phyloP scores from a whole-genome alignment of 1,284 basidiomycete species.

The Ganoderma lucidum region DNA sequence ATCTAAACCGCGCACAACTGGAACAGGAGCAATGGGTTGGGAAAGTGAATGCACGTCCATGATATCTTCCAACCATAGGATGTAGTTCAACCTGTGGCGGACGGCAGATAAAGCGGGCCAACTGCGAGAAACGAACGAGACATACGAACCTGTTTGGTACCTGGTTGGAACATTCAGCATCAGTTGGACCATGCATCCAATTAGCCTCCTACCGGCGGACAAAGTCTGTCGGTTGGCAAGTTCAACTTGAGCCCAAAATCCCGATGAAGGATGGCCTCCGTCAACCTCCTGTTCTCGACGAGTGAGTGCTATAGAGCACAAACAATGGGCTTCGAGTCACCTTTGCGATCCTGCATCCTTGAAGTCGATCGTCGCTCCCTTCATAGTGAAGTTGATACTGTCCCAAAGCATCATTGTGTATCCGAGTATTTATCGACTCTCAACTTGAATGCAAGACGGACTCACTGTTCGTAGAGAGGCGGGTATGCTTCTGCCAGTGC shows the following conservation, averaged over 20 bases:
- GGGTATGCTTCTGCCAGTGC: slow-evolving; percentile 67
- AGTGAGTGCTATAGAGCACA: not conserved
- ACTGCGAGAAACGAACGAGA: not conserved
- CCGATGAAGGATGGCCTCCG: slow-evolving; percentile 75
- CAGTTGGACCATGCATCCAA: not conserved
- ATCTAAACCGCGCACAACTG: slow-evolving; percentile 54
- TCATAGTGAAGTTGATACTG: slow-evolving; percentile 45
- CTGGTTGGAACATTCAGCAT: slow-evolving; percentile 43
- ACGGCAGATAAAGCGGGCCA: not conserved
- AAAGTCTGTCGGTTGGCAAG: slow-evolving; percentile 78
- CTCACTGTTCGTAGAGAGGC: slow-evolving; percentile 69
- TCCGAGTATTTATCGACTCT: not conserved
- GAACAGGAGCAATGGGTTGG: not conserved
- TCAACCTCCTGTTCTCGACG: slow-evolving; percentile 65
- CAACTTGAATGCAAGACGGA: slow-evolving; percentile 9
- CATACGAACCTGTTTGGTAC: slow-evolving; percentile 69
- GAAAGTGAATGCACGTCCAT: slow-evolving; percentile 35
- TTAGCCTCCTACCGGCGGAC: slow-evolving; percentile 73
- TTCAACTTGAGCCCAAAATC: slow-evolving; percentile 76
- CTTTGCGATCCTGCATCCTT: slow-evolving; percentile 73
- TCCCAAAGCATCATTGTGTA: not conserved
- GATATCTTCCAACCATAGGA: slow-evolving; percentile 77
- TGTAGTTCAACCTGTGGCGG: slow-evolving; percentile 74
- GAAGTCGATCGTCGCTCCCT: slow-evolving; percentile 72
- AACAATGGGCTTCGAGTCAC: slow-evolving; percentile 44